Percentiles rank a stretch among this genome's conserved stretches.
Evolutionary conservation across 1,284 basidiomycete genomes (phyloP).

Genomic region (Mycosarcoma mackinlayi): DNA sequence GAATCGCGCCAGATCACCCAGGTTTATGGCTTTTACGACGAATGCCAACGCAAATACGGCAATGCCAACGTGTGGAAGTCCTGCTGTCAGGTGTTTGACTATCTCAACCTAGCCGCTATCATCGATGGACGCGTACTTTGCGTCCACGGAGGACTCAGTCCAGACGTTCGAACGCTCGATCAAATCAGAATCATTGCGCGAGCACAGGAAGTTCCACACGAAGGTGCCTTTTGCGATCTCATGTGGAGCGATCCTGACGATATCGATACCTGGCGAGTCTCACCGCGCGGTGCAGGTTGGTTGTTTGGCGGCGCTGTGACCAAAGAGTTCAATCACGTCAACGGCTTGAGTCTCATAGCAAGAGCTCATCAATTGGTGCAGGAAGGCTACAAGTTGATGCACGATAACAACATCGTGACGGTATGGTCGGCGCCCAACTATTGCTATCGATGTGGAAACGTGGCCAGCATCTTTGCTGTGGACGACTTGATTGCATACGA

Average conservation of each 20-base stretch:
- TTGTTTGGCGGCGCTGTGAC: constrained; percentile 98
- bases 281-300: constrained; percentile 96
- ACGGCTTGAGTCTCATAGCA: constrained; percentile 95
- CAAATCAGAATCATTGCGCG: constrained; percentile 99
- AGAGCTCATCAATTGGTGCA: constrained; percentile 98
- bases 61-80: constrained; percentile 93
- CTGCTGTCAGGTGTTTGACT: constrained; percentile 99
- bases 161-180: constrained; percentile 98
- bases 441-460: constrained; percentile 97
- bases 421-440: constrained; percentile 99
- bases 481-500: constrained; percentile 67
- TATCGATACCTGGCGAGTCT: constrained; percentile 99
- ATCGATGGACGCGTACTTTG: constrained; percentile 99
- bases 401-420: constrained; percentile 93
- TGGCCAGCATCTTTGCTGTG: constrained; percentile 94
- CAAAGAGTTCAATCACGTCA: constrained; percentile 89
- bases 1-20: constrained; percentile 97
- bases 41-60: constrained; percentile 97
- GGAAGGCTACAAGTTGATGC: constrained; percentile 96
- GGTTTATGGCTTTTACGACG: constrained; percentile 93
- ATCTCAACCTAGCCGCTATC: constrained; percentile 91
- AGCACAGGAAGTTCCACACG: constrained; percentile 93
- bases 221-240: constrained; percentile 95
- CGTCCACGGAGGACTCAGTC: constrained; percentile 95
- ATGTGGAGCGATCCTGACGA: constrained; percentile 99